A percentile compares a stretch with the other conserved stretches of the same genome.
Conservation (phyloP, 495 filamentous ascomycete species). For the Podospora pseudoanserina region DNA sequence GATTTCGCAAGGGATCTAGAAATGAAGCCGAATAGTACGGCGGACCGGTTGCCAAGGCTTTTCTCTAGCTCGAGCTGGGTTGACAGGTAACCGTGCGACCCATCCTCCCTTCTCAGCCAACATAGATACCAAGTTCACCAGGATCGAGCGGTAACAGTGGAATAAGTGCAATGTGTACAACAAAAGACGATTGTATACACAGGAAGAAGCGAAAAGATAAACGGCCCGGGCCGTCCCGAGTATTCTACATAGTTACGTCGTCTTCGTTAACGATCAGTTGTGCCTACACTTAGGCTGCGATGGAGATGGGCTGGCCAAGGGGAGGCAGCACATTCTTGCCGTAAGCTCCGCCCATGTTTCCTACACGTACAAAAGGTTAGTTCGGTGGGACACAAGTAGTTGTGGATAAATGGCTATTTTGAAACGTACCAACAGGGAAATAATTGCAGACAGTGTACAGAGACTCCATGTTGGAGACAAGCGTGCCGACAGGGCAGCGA, state of each 20-base stretch:
- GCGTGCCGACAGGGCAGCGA: constrained; percentile 47
- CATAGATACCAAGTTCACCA: background rate
- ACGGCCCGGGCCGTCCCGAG: background rate
- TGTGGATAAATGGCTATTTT: background rate
- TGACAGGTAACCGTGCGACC: background rate
- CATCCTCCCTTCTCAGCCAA: background rate
- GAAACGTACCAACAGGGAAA: constrained; percentile 55
- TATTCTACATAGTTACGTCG: background rate
- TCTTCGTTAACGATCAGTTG: background rate
- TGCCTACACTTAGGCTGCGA: background rate
- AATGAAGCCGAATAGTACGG: background rate
- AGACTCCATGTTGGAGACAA: constrained; percentile 33
- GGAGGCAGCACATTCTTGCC: constrained; percentile 58
- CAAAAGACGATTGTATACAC: background rate
- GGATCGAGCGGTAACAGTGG: background rate
- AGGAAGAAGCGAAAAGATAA: background rate
- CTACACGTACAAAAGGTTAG: constrained; percentile 36
- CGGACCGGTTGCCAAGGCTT: too few species aligned
- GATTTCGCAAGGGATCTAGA: background rate
- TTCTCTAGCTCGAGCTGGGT: too few species aligned
- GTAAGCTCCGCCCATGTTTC: constrained; percentile 67
- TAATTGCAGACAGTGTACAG: constrained; percentile 91
- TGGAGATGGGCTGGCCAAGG: constrained; percentile 33
- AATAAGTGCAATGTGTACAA: constrained; percentile 3
- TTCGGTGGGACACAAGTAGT: background rate